These are phyloP conservation scores for Gnaphalium uliginosum DNA, from an alignment of 129 eudicot genomes.

Conservation along the genomic window DNA sequence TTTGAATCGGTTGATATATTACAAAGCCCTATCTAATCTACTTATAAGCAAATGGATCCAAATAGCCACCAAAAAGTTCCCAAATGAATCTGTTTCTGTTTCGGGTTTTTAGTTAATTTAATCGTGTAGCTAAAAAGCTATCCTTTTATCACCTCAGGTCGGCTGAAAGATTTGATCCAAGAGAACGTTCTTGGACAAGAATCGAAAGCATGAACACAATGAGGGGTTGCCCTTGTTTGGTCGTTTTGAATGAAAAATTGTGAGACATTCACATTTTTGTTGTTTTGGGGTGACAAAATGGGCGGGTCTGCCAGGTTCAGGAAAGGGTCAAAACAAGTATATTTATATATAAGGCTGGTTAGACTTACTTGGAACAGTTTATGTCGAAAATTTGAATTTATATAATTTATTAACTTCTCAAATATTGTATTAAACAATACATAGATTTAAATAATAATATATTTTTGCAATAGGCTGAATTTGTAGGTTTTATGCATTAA, in stretches of 20 bases:
- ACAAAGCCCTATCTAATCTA: background rate
- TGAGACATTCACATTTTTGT: slow-evolving; percentile 36
- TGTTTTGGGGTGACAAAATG: background rate
- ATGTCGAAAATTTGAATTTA: background rate
- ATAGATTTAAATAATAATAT: background rate
- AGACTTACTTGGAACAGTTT: background rate
- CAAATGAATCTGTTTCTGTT: background rate
- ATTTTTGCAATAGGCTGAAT: background rate
- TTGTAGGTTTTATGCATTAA: background rate
- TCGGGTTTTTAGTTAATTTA: background rate
- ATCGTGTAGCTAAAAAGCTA: background rate
- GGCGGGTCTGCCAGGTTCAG: background rate
- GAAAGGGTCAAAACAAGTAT: slow-evolving; percentile 8
- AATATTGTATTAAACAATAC: background rate
- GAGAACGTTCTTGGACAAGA: slow-evolving; percentile 81
- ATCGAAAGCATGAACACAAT: slow-evolving; percentile 57
- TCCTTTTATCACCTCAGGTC: slow-evolving; percentile 41
- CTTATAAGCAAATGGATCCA: background rate
- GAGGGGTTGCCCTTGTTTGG: slow-evolving; percentile 72
- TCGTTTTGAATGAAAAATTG: slow-evolving; percentile 73
- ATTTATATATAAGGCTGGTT: background rate
- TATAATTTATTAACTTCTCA: background rate
- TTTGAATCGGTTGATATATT: background rate
- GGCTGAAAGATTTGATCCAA: slow-evolving; percentile 91
- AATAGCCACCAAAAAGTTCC: background rate